These are phyloP conservation scores for Dicorynia guianensis DNA, from an alignment of 306 rosid genomes.

Conservation along the genomic window DNA sequence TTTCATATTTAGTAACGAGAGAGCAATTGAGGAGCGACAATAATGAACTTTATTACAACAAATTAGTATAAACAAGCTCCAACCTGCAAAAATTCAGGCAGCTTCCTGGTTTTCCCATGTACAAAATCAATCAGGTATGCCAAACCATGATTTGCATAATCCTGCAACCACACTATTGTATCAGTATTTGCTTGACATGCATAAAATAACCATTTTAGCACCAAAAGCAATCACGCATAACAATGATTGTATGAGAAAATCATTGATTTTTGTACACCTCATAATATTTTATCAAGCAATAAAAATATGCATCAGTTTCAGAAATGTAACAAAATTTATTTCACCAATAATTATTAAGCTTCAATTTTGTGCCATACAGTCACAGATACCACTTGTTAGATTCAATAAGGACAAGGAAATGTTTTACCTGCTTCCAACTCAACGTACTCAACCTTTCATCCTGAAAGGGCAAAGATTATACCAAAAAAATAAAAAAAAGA, in stretches of 20 bases:
- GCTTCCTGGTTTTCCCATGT: constrained; percentile 54
- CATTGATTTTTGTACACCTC: neutral
- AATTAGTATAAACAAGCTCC: constrained; percentile 30
- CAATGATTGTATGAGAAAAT: constrained; percentile 26
- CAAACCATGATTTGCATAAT: constrained; percentile 70
- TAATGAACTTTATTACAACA: constrained; percentile 14
- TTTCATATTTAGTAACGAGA: constrained; percentile 29
- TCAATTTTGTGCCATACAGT: neutral
- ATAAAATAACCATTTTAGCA: neutral
- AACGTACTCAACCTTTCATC: constrained; percentile 65
- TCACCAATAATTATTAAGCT: neutral
- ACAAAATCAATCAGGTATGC: constrained; percentile 66
- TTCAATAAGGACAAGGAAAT: constrained; percentile 15
- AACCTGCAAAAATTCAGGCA: constrained; percentile 73
- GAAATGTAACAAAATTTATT: neutral
- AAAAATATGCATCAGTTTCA: constrained; percentile 8
- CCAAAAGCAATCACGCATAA: constrained; percentile 13
- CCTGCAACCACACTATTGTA: constrained; percentile 56
- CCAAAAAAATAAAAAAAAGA: constrained; percentile 38
- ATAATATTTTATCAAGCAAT: neutral
- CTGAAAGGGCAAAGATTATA: constrained; percentile 53
- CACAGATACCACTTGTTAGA: constrained; percentile 8
- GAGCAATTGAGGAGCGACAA: constrained; percentile 13
- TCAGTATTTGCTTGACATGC: constrained; percentile 39
- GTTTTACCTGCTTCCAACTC: constrained; percentile 79